A percentile compares a stretch with the other conserved stretches of the same genome.
Conservation (phyloP, 495 filamentous ascomycete genomes). For the Xylaria cubensis region DNA sequence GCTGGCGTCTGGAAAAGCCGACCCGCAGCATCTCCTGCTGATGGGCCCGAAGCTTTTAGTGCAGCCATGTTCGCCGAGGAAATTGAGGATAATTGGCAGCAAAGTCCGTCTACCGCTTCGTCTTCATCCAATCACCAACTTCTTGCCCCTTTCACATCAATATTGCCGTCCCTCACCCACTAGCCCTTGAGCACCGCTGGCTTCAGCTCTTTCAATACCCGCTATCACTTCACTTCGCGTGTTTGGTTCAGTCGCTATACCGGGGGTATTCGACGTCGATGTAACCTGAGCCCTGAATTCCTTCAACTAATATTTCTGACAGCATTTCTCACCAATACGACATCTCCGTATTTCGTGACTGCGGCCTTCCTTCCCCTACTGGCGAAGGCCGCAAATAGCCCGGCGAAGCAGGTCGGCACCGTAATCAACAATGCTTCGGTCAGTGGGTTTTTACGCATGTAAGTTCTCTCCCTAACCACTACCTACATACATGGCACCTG, state of each 20-base stretch:
- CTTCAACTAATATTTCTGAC: conserved; percentile 49
- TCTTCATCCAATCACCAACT: neutral
- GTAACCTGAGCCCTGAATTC: conserved; percentile 30
- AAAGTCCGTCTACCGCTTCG: conserved; percentile 47
- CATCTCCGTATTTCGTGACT: conserved; percentile 65
- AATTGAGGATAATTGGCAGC: conserved; percentile 59
- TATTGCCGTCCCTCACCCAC: neutral
- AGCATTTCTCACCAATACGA: conserved; percentile 78
- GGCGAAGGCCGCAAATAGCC: conserved; percentile 49
- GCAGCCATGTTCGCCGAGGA: conserved; percentile 48
- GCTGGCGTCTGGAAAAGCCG: conserved; percentile 67
- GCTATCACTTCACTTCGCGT: neutral
- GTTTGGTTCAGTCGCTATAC: neutral
- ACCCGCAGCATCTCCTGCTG: conserved; percentile 13
- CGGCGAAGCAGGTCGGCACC: conserved; percentile 58
- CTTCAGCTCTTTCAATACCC: neutral
- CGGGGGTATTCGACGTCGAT: neutral
- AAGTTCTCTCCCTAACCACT: conserved; percentile 1
- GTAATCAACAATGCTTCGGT: conserved; percentile 66
- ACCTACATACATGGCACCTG: neutral
- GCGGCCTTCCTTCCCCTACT: conserved; percentile 53
- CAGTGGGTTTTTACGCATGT: conserved; percentile 50
- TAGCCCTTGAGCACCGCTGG: neutral
- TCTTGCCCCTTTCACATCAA: neutral
- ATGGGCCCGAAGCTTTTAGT: conserved; percentile 35